Conservation (phyloP, 2,329 filamentous ascomycete genomes). For the Arthroderma uncinatum region DNA sequence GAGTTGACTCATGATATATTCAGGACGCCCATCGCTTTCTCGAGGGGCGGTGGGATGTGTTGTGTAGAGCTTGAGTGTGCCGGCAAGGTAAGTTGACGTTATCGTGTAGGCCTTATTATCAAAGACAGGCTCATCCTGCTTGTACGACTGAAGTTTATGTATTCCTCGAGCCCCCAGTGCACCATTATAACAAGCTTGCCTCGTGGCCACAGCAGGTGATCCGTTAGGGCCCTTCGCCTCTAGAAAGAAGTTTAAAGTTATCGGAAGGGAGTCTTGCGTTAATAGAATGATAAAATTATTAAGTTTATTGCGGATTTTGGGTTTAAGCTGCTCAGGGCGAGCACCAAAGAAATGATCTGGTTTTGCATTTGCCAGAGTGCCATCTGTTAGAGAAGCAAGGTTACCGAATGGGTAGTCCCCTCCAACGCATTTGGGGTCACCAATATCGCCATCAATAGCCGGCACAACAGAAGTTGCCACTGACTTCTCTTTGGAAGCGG, state of each 20-base stretch:
- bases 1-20: slow-evolving; percentile 10
- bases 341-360: slow-evolving; percentile 25
- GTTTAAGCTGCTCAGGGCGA: slow-evolving; percentile 22
- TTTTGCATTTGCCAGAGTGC: slow-evolving; percentile 19
- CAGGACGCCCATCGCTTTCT: slow-evolving; percentile 1
- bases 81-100: slow-evolving; percentile 18
- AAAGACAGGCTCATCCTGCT: slow-evolving; percentile 25
- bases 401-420: slow-evolving; percentile 26
- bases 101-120: too few relatives aligned
- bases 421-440: slow-evolving; percentile 17
- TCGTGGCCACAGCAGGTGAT: slow-evolving; percentile 22
- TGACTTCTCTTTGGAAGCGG: slow-evolving; percentile 27
- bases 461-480: slow-evolving; percentile 26
- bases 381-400: slow-evolving; percentile 28
- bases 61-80: slow-evolving; percentile 11
- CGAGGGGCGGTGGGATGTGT: background rate
- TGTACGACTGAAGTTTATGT: slow-evolving; percentile 30
- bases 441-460: slow-evolving; percentile 12
- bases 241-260: too few relatives aligned
- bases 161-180: slow-evolving; percentile 30
- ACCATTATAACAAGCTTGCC: slow-evolving; percentile 31
- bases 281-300: slow-evolving; percentile 23
- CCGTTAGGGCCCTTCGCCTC: too few relatives aligned
- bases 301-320: slow-evolving; percentile 19
- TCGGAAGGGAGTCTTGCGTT: slow-evolving; percentile 22